Conservation (phyloP, 495 filamentous ascomycete species). For the Gamarada debralockiae region DNA sequence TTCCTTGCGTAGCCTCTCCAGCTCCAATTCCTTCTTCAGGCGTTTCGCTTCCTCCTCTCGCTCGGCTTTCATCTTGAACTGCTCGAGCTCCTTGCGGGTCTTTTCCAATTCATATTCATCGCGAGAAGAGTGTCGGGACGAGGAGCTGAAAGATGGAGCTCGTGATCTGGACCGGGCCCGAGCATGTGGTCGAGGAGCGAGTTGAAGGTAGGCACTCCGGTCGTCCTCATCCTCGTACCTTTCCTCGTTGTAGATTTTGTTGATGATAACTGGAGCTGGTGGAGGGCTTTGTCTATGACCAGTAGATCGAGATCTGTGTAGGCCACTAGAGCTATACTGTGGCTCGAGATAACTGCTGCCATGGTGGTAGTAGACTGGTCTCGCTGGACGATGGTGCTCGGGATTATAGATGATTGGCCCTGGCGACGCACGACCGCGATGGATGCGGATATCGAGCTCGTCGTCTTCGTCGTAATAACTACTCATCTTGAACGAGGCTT, state of each 20-base stretch:
- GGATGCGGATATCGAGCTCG: constrained; percentile 42
- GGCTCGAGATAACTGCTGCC: constrained; percentile 12
- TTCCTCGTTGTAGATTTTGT: constrained; percentile 41
- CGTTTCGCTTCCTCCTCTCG: constrained; percentile 37
- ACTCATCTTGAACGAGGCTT: constrained; percentile 16
- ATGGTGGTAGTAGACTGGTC: neutral
- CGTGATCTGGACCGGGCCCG: constrained; percentile 25
- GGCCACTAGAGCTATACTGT: neutral
- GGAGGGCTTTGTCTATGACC: constrained; percentile 19
- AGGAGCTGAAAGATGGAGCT: constrained; percentile 16
- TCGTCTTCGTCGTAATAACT: constrained; percentile 33
- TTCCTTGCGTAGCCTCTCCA: constrained; percentile 37
- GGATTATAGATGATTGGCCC: constrained; percentile 22
- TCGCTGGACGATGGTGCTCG: constrained; percentile 10
- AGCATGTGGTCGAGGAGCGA: constrained; percentile 21
- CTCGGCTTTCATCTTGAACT: constrained; percentile 32
- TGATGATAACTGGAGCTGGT: constrained; percentile 41
- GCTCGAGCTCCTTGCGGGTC: constrained; percentile 22
- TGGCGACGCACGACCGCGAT: constrained; percentile 33
- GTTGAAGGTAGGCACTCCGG: constrained; percentile 16
- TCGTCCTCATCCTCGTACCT: constrained; percentile 19
- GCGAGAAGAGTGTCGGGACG: constrained; percentile 21
- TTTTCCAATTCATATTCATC: constrained; percentile 23
- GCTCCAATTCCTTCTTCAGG: constrained; percentile 41
- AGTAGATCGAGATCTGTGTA: constrained; percentile 11